Base-by-base conservation (phyloP, 805 yeast genomes). In the Blastobotrys americana region DNA sequence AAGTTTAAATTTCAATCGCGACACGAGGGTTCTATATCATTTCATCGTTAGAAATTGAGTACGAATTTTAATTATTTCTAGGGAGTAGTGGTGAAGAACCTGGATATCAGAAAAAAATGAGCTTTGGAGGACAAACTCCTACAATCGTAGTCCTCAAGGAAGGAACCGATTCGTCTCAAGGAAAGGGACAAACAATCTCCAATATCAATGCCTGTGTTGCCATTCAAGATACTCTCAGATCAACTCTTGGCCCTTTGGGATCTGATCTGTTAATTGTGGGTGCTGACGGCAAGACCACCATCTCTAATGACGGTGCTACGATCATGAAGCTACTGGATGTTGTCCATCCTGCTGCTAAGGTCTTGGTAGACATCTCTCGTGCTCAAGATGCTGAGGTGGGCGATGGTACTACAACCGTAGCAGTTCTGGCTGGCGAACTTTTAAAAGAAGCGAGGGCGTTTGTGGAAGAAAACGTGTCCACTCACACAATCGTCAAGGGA, bases 381-480 rank as follows among this genome's bases (percentile, higher is more conserved):
- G 90, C 94, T 17, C 99, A 93, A 70, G 99, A 93, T 64, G 96
- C 94, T 49, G 97, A 90, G 65, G 96, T 90, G 54, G 97, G 97
- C 49, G 97, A 93, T 61, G 99, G 99, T 55, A 93, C 99, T 35
- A 90, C 98, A 0, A 84, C 96, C 20, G 98, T 94, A 25, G 88
- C 97, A 0, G 84, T 93, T 9, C 69, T 90, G 46, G 80, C 90
- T 36, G 89, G 96, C 6, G 97, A 93, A 66, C 73, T 93, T 47
- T 72, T 93, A 54, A 87, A 87, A 61, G 97, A 93, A 66, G 80
- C 89, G 53, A 88, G 87, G 60, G 67, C 77, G 37, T 93, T 90
- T 61, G 85, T 93, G 48, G 98, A 93, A 67, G 99, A 93, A 67
- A 96, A 96, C 34, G 86, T 93, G 53, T 84, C 96, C 25, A 81